These are phyloP conservation scores for Dactylellina sp. DNA, from an alignment of 2,329 filamentous ascomycete genomes.

Conservation along the genomic window DNA sequence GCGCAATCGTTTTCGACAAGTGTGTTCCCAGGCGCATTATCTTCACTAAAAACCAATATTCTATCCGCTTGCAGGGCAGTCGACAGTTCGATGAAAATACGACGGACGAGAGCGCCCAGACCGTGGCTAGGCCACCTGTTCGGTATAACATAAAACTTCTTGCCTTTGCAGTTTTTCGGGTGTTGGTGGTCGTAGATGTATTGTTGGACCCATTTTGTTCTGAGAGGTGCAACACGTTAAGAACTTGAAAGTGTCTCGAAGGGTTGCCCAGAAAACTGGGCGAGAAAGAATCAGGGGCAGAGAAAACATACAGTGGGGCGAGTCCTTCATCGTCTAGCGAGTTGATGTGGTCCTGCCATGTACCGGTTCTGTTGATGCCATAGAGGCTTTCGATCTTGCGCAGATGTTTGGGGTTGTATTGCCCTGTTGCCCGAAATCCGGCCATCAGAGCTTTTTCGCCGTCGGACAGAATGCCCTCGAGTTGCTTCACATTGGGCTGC, in stretches of 20 bases:
- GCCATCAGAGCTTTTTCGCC: constrained; percentile 24
- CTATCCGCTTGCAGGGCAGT: constrained; percentile 33
- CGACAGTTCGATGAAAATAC: constrained; percentile 41
- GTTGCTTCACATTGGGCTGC: constrained; percentile 6
- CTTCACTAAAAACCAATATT: constrained; percentile 32
- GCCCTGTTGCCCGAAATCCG: not conserved
- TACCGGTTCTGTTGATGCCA: constrained; percentile 38
- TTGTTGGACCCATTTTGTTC: constrained; percentile 51
- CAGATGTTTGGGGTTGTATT: constrained; percentile 6
- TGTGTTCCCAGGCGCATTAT: constrained; percentile 35
- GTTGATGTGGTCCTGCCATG: constrained; percentile 53
- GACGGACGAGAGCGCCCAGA: constrained; percentile 42
- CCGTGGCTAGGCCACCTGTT: constrained; percentile 50
- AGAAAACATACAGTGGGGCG: constrained; percentile 31
- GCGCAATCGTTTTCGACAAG: constrained; percentile 30
- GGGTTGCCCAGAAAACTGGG: not conserved
- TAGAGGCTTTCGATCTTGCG: constrained; percentile 44
- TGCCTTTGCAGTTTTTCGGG: constrained; percentile 33
- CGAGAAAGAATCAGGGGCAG: not conserved
- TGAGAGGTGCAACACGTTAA: constrained; percentile 27
- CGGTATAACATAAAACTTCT: constrained; percentile 44
- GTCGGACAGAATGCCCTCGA: constrained; percentile 21
- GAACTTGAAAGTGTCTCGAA: too few relatives aligned
- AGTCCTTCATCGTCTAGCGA: constrained; percentile 40
- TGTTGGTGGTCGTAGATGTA: constrained; percentile 52